Percentiles rank a stretch among this genome's conserved stretches.
Conservation (phyloP, 768 basidiomycete genomes). For the Mycena amicta region DNA sequence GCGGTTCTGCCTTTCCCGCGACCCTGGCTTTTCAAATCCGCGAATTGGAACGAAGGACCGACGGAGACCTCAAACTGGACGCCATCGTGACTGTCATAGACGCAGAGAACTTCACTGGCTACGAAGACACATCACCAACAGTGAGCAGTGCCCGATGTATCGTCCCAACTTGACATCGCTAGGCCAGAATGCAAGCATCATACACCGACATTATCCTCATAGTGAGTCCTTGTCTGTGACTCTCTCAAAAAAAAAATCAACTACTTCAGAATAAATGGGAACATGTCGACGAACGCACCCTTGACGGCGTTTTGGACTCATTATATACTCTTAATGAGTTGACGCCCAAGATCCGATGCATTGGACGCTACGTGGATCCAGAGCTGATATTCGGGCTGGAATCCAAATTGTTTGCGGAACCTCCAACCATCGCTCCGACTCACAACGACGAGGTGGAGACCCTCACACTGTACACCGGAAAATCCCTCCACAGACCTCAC, state of each 20-base stretch:
- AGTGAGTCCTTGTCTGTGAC: conserved; percentile 43
- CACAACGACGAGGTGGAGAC: conserved; percentile 91
- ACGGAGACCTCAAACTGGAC: conserved; percentile 78
- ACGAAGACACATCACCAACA: conserved; percentile 90
- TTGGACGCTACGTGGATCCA: conserved; percentile 67
- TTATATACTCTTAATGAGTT: conserved; percentile 87
- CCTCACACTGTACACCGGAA: conserved; percentile 58
- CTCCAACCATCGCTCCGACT: conserved; percentile 13
- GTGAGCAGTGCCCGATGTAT: not conserved
- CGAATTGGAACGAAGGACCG: conserved; percentile 79
- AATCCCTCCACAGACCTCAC: conserved; percentile 26
- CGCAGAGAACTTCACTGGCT: conserved; percentile 89
- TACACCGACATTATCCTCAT: conserved; percentile 92
- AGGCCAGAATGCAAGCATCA: conserved; percentile 90
- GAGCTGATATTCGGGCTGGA: conserved; percentile 87
- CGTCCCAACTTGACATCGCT: not conserved
- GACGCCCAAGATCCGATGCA: conserved; percentile 82
- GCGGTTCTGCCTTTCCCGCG: conserved; percentile 94
- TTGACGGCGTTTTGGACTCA: conserved; percentile 86
- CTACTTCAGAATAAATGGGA: conserved; percentile 84
- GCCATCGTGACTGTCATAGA: conserved; percentile 91
- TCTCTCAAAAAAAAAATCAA: not conserved
- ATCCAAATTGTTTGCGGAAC: conserved; percentile 66
- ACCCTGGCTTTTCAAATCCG: conserved; percentile 94
- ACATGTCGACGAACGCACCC: conserved; percentile 70